Evolutionary conservation across 768 basidiomycete genomes (phyloP), one percentile per base, ranked within the genome.

Genomic region (Kwoniella dendrophila): DNA sequence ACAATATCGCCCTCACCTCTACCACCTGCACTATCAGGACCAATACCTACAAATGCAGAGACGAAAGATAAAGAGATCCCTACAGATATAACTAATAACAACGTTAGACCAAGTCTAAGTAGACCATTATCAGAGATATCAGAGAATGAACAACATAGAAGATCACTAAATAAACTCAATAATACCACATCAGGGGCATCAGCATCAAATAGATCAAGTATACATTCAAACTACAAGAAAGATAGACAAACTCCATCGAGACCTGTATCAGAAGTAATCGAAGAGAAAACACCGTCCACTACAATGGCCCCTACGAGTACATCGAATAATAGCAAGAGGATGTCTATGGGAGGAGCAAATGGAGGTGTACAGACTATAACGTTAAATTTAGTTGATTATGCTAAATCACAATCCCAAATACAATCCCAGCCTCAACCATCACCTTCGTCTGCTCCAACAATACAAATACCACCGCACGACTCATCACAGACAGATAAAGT

Each of bases 61-160:
- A n/a, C n/a, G n/a, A n/a, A n/a, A n/a, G n/a, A n/a, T n/a, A n/a
- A n/a, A n/a, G n/a, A n/a, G n/a, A n/a, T n/a, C n/a, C n/a, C n/a
- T n/a, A n/a, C n/a, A n/a, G n/a, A n/a, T n/a, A n/a, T n/a, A n/a
- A n/a, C n/a, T n/a, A n/a, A n/a, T n/a, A n/a, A n/a, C n/a, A n/a
- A n/a, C n/a, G n/a, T 18, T 38, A 8, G 62, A 51, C 48, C 62
- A 26, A 47, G 47, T 40, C 30, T 48, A 53, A 59, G 56, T 43
- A 62, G 72, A 40, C 72, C 72, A 10, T 38, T 74, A 33, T 74
- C 72, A 24, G 72, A 71, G 57, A 68, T 74, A 29, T 71, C 70
- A 24, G 66, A 69, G 27, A 71, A 74, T 54, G 61, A 60, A n/a
- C 63, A 64, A 12, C 56, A 65, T 27, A 43, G 67, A 4, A 45